phyloP scores from a whole-genome alignment of 176 grass and related monocot species.

The Puccinellia tenuiflora region DNA sequence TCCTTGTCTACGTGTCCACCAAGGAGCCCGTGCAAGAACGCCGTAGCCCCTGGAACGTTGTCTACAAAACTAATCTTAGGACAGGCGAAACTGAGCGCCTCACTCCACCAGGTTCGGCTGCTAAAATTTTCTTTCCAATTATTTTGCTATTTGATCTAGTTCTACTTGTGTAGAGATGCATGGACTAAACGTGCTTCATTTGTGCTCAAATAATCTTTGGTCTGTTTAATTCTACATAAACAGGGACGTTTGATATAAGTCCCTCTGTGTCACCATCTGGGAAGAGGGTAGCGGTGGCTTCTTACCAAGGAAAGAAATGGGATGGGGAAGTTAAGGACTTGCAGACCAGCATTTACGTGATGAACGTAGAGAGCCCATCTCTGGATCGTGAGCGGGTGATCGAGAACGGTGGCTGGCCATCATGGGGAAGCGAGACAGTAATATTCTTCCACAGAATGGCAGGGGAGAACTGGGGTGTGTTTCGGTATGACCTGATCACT shows the following conservation, averaged over 20 bases:
- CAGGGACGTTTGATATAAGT: slow-evolving; percentile 19
- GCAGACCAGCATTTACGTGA: slow-evolving; percentile 36
- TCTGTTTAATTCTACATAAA: not conserved
- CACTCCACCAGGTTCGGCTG: slow-evolving; percentile 7
- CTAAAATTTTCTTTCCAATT: not conserved
- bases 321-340: slow-evolving; percentile 32
- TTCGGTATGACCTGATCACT: no score
- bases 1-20: not conserved
- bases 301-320: slow-evolving; percentile 37
- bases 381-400: slow-evolving; percentile 5
- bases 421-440: not conserved
- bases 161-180: not conserved
- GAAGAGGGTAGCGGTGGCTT: slow-evolving; percentile 38
- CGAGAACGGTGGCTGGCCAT: not conserved
- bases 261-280: slow-evolving; percentile 30
- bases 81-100: slow-evolving; percentile 26
- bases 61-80: slow-evolving; percentile 29
- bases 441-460: no score
- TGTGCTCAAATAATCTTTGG: not conserved
- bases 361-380: slow-evolving; percentile 5
- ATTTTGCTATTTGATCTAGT: not conserved
- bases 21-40: not conserved
- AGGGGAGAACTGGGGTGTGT: no score
- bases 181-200: slow-evolving; percentile 5
- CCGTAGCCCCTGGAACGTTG: not conserved